Base-by-base conservation (phyloP, 2,329 filamentous ascomycete species). In the Botryotinia calthae region DNA sequence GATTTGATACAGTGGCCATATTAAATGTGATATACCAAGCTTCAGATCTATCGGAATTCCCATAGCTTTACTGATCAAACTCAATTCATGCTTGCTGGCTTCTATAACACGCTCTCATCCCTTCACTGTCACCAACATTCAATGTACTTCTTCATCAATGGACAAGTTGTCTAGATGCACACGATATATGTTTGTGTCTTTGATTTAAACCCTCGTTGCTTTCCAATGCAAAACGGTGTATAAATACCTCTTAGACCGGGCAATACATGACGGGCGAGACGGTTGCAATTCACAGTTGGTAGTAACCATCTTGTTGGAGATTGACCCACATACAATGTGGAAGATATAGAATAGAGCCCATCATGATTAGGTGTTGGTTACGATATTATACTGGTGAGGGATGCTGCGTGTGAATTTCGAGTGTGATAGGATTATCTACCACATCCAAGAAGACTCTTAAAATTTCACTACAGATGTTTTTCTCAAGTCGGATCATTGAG, bases 401-500 rank as follows among this genome's bases (percentile, higher is more conserved):
- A 4, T 28, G 51, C 51, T 14, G 28, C 12, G 9, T 54, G 34
- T 34, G 34, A 34, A 34, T 34, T 34, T n/a, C 51, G n/a, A 54
- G 51, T 56, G 25, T 56, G 34, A 40, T 40, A 6, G 22, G 16
- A 3, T 8, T 40, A 14, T 61, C 58, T 61, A 8, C 22, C 4
- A 0, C 8, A 61, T 37, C 5, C 4, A 2, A 40, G 0, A 37
- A 2, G 0, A 25, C 7, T 37, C 22, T 16, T 4, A 3, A 5
- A 37, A 37, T 20, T 25, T n/a, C 34, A 25, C 22, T 7, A 61
- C 7, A 61, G 12, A 4, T 8, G 4, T 37, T 37, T 5, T 25
- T 10, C 31, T 59, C 31, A 2, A 14, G 56, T 37, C 20, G 56
- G 37, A 59, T 31, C 16, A 31, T 58, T 28, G 14, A 58, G 18